Evolutionary conservation across 768 basidiomycete genomes (phyloP).

Genomic region (Sporobolomyces phaffii): DNA sequence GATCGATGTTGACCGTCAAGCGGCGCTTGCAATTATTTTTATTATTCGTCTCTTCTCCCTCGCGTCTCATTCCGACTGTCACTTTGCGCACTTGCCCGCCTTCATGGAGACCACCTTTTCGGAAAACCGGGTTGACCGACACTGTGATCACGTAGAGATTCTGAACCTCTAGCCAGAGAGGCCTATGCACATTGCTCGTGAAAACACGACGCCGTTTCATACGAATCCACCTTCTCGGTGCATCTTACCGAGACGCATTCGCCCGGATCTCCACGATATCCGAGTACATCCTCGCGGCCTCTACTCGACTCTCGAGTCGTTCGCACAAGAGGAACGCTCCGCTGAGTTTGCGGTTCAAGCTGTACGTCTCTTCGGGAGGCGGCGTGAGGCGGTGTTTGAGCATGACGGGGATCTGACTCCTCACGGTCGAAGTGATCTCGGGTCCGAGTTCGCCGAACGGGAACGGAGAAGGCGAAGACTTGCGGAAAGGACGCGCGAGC

Average conservation of each 20-base stretch:
- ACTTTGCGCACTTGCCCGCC: too few species aligned
- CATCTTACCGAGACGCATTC: not conserved
- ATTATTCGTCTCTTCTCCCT: not conserved
- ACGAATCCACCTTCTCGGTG: not conserved
- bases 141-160: too few species aligned
- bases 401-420: constrained; percentile 82
- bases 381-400: constrained; percentile 79
- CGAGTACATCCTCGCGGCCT: constrained; percentile 56
- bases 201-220: too few species aligned
- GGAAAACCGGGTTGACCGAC: too few species aligned
- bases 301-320: constrained; percentile 64
- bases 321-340: constrained; percentile 51
- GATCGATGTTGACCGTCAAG: too few species aligned
- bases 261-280: not conserved
- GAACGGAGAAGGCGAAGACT: constrained; percentile 62
- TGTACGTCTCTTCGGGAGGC: constrained; percentile 89
- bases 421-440: constrained; percentile 66
- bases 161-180: too few species aligned
- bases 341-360: constrained; percentile 64
- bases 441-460: constrained; percentile 58
- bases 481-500: constrained; percentile 76
- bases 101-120: too few species aligned
- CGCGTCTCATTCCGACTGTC: too few species aligned
- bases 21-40: not conserved
- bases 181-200: too few species aligned